Conservation (phyloP, 1,284 basidiomycete species). For the Cutaneotrichosporon sp. region DNA sequence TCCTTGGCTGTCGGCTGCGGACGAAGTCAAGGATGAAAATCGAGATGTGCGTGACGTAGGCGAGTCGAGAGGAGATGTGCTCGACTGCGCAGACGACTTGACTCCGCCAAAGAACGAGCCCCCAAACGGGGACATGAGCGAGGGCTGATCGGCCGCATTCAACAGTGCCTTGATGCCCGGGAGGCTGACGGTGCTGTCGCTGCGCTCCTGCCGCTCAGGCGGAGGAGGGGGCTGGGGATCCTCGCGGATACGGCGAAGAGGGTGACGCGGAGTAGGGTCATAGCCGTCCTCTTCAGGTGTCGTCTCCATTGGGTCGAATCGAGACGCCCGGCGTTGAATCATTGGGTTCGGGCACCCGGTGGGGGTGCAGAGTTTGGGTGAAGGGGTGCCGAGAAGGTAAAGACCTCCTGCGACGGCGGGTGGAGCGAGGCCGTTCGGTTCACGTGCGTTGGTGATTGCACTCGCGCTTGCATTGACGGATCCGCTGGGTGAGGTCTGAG, state of each 20-base stretch:
- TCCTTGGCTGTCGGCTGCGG: constrained; percentile 27
- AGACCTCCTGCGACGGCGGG: constrained; percentile 3
- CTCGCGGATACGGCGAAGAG: constrained; percentile 41
- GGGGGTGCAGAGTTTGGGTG: constrained; percentile 11
- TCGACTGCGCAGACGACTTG: constrained; percentile 28
- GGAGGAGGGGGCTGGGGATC: constrained; percentile 19
- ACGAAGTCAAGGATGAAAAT: constrained; percentile 44
- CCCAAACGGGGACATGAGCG: constrained; percentile 27
- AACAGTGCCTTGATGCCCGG: constrained; percentile 41
- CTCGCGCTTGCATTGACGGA: constrained; percentile 7
- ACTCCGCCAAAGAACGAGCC: constrained; percentile 28
- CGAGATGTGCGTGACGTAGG: constrained; percentile 43
- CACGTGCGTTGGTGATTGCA: neutral
- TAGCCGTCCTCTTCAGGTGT: constrained; percentile 39
- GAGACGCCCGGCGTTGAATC: constrained; percentile 29
- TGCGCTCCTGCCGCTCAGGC: constrained; percentile 3
- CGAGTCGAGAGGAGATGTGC: constrained; percentile 40
- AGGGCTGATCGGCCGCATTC: constrained; percentile 25
- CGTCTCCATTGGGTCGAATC: constrained; percentile 48
- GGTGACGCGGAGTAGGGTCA: constrained; percentile 40
- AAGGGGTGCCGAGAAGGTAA: neutral
- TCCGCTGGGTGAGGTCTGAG: neutral
- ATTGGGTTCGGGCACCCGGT: constrained; percentile 25
- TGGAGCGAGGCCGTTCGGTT: neutral
- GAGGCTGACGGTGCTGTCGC: constrained; percentile 32